Evolutionary conservation across 1,284 basidiomycete genomes (phyloP), one percentile per base, ranked within the genome.

Genomic region (Puccinia brachypodii): DNA sequence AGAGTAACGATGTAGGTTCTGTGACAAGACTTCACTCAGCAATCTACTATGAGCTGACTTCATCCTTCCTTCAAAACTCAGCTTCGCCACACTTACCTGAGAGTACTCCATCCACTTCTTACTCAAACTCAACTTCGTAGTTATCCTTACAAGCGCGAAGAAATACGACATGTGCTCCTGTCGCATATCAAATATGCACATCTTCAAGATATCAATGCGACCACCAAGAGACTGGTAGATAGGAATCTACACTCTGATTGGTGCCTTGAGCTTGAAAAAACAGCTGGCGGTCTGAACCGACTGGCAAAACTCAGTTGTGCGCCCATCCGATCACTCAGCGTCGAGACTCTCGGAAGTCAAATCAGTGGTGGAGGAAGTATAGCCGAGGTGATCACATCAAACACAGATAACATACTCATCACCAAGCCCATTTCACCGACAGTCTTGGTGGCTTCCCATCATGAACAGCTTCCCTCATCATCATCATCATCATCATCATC

Each of bases 11-110:
- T 82, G 94, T 95, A 83, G 82, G 92, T 36, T 38, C 40, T 42
- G 3, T 28, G 9, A 19, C 16, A 28, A 3, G 3, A 19, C 33
- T 28, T 38, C 3, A 50, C 22, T 19, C 47, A 73, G 13, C 33
- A 60, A n/a, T 47, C 31, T 62, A 28, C 53, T 78, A 14, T 74
- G 13, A 31, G 14, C 66, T 53, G 25, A 76, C 33, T 11, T 31
- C 42, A 44, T 33, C 6, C 11, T 60, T 40, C n/a, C 53, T 38
- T 3, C 40, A 28, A 36, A 22, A 53, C 36, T 56, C 85, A 97
- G 94, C 89, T 99, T 53, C 93, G 95, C 44, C 96, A 99, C 87
- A 98, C 96, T 0, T 99, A 96, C 86, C 91, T 99, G 25, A 92
- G 96, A 19, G 97, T 99, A 1, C 89, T 99, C 4, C 94, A 98